These are phyloP conservation scores for Puccinia coronata DNA, from an alignment of 1,284 basidiomycete species.

Conservation along the genomic window DNA sequence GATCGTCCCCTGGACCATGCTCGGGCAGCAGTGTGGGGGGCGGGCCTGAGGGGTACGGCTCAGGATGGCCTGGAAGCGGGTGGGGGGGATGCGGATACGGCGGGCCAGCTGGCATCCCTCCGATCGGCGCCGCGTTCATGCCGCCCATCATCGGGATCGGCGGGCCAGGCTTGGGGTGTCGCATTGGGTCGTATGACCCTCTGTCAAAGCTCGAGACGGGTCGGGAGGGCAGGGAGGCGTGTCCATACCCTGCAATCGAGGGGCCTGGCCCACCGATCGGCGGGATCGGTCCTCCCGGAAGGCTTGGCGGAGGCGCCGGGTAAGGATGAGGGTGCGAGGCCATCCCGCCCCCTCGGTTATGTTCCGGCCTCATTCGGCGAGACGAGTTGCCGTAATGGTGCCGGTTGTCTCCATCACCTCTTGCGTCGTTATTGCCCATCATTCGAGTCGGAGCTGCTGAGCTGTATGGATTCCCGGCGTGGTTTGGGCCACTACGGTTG, in stretches of 20 bases:
- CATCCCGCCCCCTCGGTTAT: not conserved
- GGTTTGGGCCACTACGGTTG: conserved; percentile 3
- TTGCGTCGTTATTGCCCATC: conserved; percentile 1
- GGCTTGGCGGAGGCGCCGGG: not conserved
- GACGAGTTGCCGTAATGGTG: not conserved
- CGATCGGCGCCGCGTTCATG: not conserved
- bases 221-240: conserved; percentile 20
- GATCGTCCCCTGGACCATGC: conserved; percentile 8
- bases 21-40: conserved; percentile 2
- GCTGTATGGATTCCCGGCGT: conserved; percentile 20
- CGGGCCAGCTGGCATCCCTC: conserved; percentile 8
- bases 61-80: not conserved
- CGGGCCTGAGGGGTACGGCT: conserved; percentile 5
- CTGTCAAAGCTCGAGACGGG: conserved; percentile 19
- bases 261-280: not conserved
- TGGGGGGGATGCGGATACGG: conserved; percentile 13
- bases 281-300: not conserved
- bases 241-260: conserved; percentile 1
- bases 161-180: not conserved
- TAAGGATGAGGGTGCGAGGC: conserved; percentile 6
- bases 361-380: conserved; percentile 14
- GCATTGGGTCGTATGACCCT: conserved; percentile 20
- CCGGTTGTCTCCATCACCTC: conserved; percentile 2
- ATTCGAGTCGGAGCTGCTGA: conserved; percentile 8
- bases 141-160: conserved; percentile 20